These are phyloP conservation scores for Nemania sp. DNA, from an alignment of 2,329 filamentous ascomycete genomes.

Conservation along the genomic window DNA sequence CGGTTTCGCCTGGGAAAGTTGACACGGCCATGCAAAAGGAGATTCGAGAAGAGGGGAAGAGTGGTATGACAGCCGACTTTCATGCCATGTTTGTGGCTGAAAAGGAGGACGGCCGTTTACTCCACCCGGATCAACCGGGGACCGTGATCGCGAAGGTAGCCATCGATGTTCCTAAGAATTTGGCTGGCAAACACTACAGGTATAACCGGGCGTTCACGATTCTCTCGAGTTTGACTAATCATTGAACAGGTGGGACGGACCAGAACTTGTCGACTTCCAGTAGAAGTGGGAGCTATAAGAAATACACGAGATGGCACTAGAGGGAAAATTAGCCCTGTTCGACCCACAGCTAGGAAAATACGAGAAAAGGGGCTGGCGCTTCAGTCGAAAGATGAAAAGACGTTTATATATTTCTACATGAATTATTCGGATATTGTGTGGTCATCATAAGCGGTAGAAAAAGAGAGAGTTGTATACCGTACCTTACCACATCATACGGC, in stretches of 20 bases:
- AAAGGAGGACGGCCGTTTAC: conserved; percentile 71
- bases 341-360: conserved; percentile 13
- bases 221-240: conserved; percentile 34
- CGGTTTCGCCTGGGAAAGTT: conserved; percentile 78
- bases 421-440: conserved; percentile 75
- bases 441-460: conserved; percentile 63
- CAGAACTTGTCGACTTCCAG: conserved; percentile 60
- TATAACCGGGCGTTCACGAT: conserved; percentile 47
- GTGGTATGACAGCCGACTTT: conserved; percentile 56
- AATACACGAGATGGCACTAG: not conserved
- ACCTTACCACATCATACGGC: conserved; percentile 30
- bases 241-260: conserved; percentile 54
- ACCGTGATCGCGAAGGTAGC: conserved; percentile 83
- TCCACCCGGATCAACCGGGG: conserved; percentile 83
- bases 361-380: conserved; percentile 43
- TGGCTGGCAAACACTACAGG: conserved; percentile 79
- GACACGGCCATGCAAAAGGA: conserved; percentile 91
- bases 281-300: conserved; percentile 15
- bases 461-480: conserved; percentile 21
- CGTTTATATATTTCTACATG: conserved; percentile 69
- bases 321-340: conserved; percentile 15
- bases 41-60: conserved; percentile 65
- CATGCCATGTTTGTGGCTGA: conserved; percentile 72
- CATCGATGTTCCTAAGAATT: conserved; percentile 62
- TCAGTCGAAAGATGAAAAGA: conserved; percentile 89